Conservation (phyloP, 2,329 filamentous ascomycete genomes). For the Aquanectria penicillioides region DNA sequence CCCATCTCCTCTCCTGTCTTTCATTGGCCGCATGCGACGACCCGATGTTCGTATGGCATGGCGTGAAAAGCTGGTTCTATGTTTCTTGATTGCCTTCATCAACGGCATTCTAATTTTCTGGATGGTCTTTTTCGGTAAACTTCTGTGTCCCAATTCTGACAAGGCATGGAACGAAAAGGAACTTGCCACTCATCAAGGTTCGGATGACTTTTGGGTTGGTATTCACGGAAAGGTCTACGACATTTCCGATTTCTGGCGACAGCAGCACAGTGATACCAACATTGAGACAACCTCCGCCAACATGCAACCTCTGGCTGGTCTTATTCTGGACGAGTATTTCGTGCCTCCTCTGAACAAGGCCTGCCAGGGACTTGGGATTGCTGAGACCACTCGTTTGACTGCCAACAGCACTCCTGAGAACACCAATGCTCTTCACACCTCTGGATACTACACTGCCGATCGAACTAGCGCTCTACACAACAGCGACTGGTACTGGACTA, state of each 20-base stretch:
- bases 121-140: conserved; percentile 84
- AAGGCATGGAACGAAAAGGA: conserved; percentile 85
- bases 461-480: conserved; percentile 66
- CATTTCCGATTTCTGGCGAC: conserved; percentile 85
- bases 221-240: conserved; percentile 93
- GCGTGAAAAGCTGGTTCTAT: conserved; percentile 91
- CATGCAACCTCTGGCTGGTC: conserved; percentile 83
- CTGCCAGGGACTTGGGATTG: conserved; percentile 77
- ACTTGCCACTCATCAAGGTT: conserved; percentile 75
- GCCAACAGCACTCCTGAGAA: conserved; percentile 72
- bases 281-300: conserved; percentile 67
- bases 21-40: conserved; percentile 92
- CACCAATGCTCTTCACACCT: conserved; percentile 72
- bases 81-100: conserved; percentile 81
- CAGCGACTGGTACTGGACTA: conserved; percentile 79
- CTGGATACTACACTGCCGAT: conserved; percentile 69
- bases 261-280: conserved; percentile 80
- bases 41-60: conserved; percentile 97
- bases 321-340: conserved; percentile 88
- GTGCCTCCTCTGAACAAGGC: conserved; percentile 77
- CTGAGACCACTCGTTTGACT: conserved; percentile 64
- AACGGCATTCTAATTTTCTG: conserved; percentile 90
- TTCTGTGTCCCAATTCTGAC: conserved; percentile 90
- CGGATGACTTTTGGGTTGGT: conserved; percentile 85
- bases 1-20: conserved; percentile 83